phyloP scores from a whole-genome alignment of 2,329 filamentous ascomycete genomes.

The Apiospora hydei region DNA sequence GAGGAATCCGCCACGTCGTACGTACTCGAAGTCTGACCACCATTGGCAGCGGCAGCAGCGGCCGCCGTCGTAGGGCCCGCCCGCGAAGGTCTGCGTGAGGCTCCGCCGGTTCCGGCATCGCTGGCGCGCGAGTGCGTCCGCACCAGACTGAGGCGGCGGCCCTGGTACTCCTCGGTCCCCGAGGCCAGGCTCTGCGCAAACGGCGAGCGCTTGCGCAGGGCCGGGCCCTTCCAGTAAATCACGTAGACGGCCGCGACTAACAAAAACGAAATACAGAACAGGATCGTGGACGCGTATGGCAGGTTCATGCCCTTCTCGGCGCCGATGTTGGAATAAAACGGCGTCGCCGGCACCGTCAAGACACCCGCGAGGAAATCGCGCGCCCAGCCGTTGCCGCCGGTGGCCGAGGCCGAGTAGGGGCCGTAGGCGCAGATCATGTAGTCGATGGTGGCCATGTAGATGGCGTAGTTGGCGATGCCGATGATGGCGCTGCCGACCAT shows the following conservation, averaged over 20 bases:
- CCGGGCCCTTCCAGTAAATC: slow-evolving; percentile 64
- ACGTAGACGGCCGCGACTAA: slow-evolving; percentile 62
- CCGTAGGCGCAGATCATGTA: slow-evolving; percentile 69
- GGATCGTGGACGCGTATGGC: slow-evolving; percentile 61
- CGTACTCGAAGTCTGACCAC: not conserved
- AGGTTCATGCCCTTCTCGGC: slow-evolving; percentile 55
- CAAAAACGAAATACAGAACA: slow-evolving; percentile 58
- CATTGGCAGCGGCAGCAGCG: not conserved
- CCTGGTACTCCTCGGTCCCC: slow-evolving; percentile 36
- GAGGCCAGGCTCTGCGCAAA: slow-evolving; percentile 67
- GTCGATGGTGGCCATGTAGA: slow-evolving; percentile 70
- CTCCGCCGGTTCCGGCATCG: not conserved
- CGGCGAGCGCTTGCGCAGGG: slow-evolving; percentile 57
- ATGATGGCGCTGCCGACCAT: slow-evolving; percentile 68
- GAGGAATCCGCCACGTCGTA: not conserved
- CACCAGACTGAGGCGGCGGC: slow-evolving; percentile 22
- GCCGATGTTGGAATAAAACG: slow-evolving; percentile 58
- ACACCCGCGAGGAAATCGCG: slow-evolving; percentile 71
- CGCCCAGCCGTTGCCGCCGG: slow-evolving; percentile 71
- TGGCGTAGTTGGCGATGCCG: slow-evolving; percentile 66
- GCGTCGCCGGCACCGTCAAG: slow-evolving; percentile 67
- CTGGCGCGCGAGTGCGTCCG: not conserved
- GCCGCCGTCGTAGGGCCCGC: not conserved
- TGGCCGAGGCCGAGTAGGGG: slow-evolving; percentile 70
- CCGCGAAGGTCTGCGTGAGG: not conserved